These are phyloP conservation scores for Colletotrichum sp. DNA, from an alignment of 2,329 filamentous ascomycete genomes.

Conservation along the genomic window DNA sequence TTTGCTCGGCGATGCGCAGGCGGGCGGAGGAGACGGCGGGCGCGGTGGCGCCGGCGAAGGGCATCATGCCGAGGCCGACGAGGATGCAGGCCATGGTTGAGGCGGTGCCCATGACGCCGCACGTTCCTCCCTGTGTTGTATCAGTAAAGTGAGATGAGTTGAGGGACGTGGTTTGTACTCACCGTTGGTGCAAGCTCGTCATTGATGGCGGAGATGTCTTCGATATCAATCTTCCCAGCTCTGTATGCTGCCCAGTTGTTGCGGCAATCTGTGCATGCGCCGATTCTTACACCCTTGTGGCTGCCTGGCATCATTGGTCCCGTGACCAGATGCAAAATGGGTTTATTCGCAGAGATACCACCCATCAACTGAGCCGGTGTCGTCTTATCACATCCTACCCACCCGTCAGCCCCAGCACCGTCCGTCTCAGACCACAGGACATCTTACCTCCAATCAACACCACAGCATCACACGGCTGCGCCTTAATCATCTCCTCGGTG, in stretches of 20 bases:
- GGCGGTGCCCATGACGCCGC: constrained; percentile 90
- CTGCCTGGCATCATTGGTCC: constrained; percentile 80
- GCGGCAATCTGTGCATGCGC: constrained; percentile 77
- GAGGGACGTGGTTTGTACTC: constrained; percentile 24
- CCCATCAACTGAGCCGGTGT: constrained; percentile 79
- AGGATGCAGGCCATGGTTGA: constrained; percentile 89
- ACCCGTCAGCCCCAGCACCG: not conserved
- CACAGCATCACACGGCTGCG: constrained; percentile 73
- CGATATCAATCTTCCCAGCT: constrained; percentile 70
- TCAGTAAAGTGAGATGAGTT: no score
- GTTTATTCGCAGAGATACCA: constrained; percentile 76
- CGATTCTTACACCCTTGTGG: constrained; percentile 66
- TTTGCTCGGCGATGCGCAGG: constrained; percentile 81
- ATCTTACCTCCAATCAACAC: constrained; percentile 68
- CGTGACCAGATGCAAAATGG: constrained; percentile 71
- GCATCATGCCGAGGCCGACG: constrained; percentile 81
- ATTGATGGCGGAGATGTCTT: constrained; percentile 74
- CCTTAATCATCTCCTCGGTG: constrained; percentile 78
- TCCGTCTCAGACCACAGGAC: not conserved
- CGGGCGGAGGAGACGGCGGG: constrained; percentile 81
- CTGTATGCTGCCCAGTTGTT: constrained; percentile 76
- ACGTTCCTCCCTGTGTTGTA: constrained; percentile 67
- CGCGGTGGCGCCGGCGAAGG: constrained; percentile 78
- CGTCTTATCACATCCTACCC: constrained; percentile 74
- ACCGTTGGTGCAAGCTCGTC: constrained; percentile 76